phyloP scores from a whole-genome alignment of 2,329 filamentous ascomycete genomes.

The Kalmusia sp. region DNA sequence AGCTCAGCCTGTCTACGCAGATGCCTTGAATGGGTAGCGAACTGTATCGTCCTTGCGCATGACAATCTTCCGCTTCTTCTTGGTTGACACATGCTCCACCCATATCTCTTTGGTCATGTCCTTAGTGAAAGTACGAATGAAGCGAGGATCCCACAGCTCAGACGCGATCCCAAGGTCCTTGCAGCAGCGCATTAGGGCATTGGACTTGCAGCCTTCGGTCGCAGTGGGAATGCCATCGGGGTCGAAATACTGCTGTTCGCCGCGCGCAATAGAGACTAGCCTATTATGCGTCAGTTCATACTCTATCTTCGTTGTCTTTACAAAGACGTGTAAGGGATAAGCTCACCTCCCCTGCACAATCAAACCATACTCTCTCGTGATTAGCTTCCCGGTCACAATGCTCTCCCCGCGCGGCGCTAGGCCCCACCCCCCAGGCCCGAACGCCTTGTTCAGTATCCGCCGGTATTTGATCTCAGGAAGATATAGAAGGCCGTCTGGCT shows the following conservation, averaged over 20 bases:
- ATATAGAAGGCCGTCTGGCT: slow-evolving; percentile 96
- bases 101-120: slow-evolving; percentile 79
- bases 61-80: slow-evolving; percentile 90
- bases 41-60: slow-evolving; percentile 82
- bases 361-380: slow-evolving; percentile 92
- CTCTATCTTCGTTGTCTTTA: too few species aligned
- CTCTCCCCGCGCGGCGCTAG: slow-evolving; percentile 86
- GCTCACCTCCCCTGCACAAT: slow-evolving; percentile 82
- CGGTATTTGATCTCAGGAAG: slow-evolving; percentile 98
- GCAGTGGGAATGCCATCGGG: slow-evolving; percentile 91
- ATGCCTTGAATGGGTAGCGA: slow-evolving; percentile 67
- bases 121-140: slow-evolving; percentile 82
- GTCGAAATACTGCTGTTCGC: slow-evolving; percentile 93
- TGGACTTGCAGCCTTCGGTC: slow-evolving; percentile 96
- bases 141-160: slow-evolving; percentile 95
- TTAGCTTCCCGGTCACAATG: slow-evolving; percentile 78
- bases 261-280: slow-evolving; percentile 88
- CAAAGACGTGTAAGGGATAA: neutral
- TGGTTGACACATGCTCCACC: slow-evolving; percentile 85
- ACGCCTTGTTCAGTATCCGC: slow-evolving; percentile 85
- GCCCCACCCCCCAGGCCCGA: slow-evolving; percentile 96
- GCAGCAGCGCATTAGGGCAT: slow-evolving; percentile 96
- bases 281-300: slow-evolving; percentile 54
- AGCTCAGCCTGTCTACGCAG: slow-evolving; percentile 26
- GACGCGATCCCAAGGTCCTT: slow-evolving; percentile 95